Evolutionary conservation across 2,329 filamentous ascomycete genomes (phyloP), one percentile per base, ranked within the genome.

Genomic region (Colletotrichum sidae): DNA sequence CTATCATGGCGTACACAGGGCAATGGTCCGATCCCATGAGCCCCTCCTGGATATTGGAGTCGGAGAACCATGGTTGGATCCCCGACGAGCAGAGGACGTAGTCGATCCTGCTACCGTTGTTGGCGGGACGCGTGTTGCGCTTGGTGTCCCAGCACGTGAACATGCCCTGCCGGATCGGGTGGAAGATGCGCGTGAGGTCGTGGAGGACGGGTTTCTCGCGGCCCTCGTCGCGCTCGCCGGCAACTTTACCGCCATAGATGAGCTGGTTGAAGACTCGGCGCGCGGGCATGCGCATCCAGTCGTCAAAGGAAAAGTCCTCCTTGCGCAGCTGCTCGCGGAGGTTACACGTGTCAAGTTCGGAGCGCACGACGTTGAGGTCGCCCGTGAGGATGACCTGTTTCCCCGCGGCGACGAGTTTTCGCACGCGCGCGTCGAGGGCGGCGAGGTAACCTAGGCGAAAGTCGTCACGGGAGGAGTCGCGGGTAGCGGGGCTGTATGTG

Each of bases 81-180:
- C 87, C 86, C 45, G 90, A 83, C 69, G 89, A 96, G 75, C 93
- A 97, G 4, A 98, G 84, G 15, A 99, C 86, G 77, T 97, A 98
- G 77, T 99, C 96, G 71, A 98, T 98, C 41, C 96, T 88, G 59
- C 92, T 91, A 6, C 96, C 96, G 76, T 91, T 96, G 75, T 98
- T 98, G 3, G 92, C 94, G 3, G 95, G 95, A n/a, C 96, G 86
- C n/a, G 93, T 92, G 77, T 98, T 98, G 73, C 94, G 92, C 75
- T 92, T 94, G 55, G 93, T 94, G 69, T 98, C 94, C 95, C 95
- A 98, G 76, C 95, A 97, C 0, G 96, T 98, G 76, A 93, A 98
- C 96, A 99, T 98, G 67, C 93, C 93, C 67, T 84, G 83, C 44
- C 96, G 86, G n/a, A 82, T 79, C 1, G 92, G 91, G 73, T 97